Evolutionary conservation across 768 basidiomycete genomes (phyloP).

Genomic region (Mycena kentingensis): DNA sequence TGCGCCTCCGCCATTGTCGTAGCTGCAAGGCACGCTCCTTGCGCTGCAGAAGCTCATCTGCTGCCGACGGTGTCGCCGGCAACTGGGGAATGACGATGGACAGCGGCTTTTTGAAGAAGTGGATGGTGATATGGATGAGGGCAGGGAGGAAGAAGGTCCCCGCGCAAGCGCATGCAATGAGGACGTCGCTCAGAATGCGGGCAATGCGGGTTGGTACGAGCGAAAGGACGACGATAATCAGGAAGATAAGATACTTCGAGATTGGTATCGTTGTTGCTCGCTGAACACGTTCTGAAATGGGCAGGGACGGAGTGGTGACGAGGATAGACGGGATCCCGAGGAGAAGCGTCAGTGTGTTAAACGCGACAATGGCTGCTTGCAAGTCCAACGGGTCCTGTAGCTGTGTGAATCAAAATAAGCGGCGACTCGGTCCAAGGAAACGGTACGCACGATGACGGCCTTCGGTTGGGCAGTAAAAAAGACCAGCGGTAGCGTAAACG

Average conservation of each 20-base stretch:
- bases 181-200: slow-evolving; percentile 46
- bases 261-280: slow-evolving; percentile 45
- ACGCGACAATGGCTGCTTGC: slow-evolving; percentile 39
- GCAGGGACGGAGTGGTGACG: slow-evolving; percentile 55
- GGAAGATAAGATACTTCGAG: slow-evolving; percentile 45
- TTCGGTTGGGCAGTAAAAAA: slow-evolving; percentile 53
- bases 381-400: slow-evolving; percentile 32
- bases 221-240: slow-evolving; percentile 46
- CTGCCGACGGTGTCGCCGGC: slow-evolving; percentile 36
- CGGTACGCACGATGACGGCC: slow-evolving; percentile 28
- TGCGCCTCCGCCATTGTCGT: slow-evolving; percentile 65
- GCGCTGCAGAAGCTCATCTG: slow-evolving; percentile 76
- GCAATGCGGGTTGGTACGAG: slow-evolving; percentile 44
- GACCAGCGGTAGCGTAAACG: slow-evolving; percentile 58
- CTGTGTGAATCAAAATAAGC: slow-evolving; percentile 21
- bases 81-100: slow-evolving; percentile 71
- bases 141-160: slow-evolving; percentile 73
- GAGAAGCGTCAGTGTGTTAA: slow-evolving; percentile 55
- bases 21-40: slow-evolving; percentile 87
- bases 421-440: slow-evolving; percentile 2
- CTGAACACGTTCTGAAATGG: slow-evolving; percentile 46
- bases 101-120: slow-evolving; percentile 83
- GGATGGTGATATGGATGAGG: slow-evolving; percentile 75
- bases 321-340: slow-evolving; percentile 62
- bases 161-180: slow-evolving; percentile 52